Base-by-base conservation (phyloP, 2,329 filamentous ascomycete species). In the Botrytis porri region DNA sequence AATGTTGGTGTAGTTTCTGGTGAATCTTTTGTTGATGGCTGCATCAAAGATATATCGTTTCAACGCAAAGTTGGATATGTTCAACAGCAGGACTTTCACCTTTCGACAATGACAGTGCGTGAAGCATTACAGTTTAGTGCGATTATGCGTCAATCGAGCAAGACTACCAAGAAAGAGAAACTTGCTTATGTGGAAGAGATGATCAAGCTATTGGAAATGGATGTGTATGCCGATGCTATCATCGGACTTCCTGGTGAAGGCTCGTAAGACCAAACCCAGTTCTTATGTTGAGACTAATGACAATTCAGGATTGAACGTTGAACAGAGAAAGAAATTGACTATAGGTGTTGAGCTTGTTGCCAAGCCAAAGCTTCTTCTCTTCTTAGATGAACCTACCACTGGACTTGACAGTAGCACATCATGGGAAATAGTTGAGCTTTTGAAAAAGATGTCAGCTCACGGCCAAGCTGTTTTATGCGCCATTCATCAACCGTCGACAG, bases 401-500 rank as follows among this genome's bases (percentile, higher is more conserved):
- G 95, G 95, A 84, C 89, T 98, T 29, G 95, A 98, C 82, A 93
- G 90, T 79, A 94, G 97, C 81, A 97, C 94, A 1, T 95, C 94
- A 0, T 97, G 94, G 93, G 92, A 93, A 75, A 97, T 97, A 80
- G 86, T 94, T 63, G 91, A 94, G 81, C 87, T 98, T 32, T 87
- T 98, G 63, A 92, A 96, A 83, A 97, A 96, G 83, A 86, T 98
- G 62, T 93, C 93, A 78, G 92, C 95, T 82, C 92, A 90, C 76
- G 95, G 95, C 22, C 93, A 96, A 81, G 94, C 95, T 66, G 93
- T 98, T 82, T 89, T 98, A 20, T 97, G 94, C 84, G 97, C 95
- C 10, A 97, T 98, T 74, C 95, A 98, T 81, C 95, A 98, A 83
- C 95, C 95, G 18, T 97, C 93, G 12, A 94, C 94, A 45, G 94